Evolutionary conservation across 2,329 filamentous ascomycete genomes (phyloP).

Genomic region (Dothideomycetes sp.): DNA sequence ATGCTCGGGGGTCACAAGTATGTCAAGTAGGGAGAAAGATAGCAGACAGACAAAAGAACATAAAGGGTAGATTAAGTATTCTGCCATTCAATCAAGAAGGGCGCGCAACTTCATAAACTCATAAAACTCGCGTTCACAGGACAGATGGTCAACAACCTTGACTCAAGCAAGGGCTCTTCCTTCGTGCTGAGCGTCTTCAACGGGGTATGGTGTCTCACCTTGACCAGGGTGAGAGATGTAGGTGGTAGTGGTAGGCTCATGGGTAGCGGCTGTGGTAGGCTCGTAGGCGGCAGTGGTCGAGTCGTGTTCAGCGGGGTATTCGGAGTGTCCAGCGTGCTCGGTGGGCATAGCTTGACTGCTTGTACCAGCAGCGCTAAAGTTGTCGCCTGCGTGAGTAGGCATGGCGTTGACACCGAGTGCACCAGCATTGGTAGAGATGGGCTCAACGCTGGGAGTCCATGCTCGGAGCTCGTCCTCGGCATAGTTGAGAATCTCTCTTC

Average conservation of each 20-base stretch:
- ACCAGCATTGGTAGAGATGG: constrained; percentile 42
- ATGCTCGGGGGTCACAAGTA: neutral
- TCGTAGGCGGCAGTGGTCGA: neutral
- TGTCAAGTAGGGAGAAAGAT: neutral
- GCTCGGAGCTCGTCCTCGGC: constrained; percentile 78
- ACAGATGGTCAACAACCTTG: neutral
- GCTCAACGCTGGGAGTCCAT: constrained; percentile 55
- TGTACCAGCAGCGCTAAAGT: neutral
- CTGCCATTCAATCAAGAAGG: constrained; percentile 9
- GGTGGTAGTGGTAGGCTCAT: neutral
- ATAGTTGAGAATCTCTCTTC: constrained; percentile 80
- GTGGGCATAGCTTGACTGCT: neutral
- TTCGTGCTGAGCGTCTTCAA: neutral
- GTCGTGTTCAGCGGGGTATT: neutral
- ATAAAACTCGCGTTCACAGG: constrained; percentile 7
- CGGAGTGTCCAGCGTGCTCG: constrained; percentile 2
- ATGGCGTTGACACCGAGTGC: constrained; percentile 41
- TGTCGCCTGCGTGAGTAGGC: constrained; percentile 19
- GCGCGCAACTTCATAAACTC: constrained; percentile 5
- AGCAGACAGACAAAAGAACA: neutral
- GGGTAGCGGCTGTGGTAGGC: neutral
- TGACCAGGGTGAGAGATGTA: neutral
- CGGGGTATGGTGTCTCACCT: constrained; percentile 8
- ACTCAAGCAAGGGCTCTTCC: constrained; percentile 1
- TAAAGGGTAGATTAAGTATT: constrained; percentile 8